These are phyloP conservation scores for Dendrobium chrysotoxum DNA, from an alignment of 106 monocot species.

Conservation along the genomic window DNA sequence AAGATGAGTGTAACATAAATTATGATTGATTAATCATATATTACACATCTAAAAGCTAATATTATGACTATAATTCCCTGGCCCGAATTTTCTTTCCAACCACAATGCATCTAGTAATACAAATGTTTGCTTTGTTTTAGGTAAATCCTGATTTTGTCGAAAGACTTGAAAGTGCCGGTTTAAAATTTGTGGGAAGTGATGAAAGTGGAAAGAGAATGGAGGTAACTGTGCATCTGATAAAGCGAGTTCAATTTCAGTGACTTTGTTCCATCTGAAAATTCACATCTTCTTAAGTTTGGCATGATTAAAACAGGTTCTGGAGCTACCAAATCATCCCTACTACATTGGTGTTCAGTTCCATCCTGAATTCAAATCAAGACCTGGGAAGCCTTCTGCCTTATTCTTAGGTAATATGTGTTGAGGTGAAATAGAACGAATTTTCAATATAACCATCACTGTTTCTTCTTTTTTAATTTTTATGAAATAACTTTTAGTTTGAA, in stretches of 20 bases:
- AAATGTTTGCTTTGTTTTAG: constrained; percentile 15
- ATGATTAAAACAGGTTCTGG: constrained; percentile 45
- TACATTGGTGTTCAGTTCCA: constrained; percentile 84
- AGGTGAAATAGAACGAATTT: neutral
- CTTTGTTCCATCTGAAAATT: neutral
- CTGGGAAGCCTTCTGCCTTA: constrained; percentile 58
- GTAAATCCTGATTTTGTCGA: constrained; percentile 63
- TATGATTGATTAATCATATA: too few species aligned
- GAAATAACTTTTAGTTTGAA: neutral
- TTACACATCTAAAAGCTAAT: too few species aligned
- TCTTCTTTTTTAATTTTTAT: neutral
- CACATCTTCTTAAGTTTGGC: neutral
- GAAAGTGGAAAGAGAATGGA: constrained; percentile 80
- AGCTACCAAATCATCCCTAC: constrained; percentile 63
- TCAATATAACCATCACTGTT: too few species aligned
- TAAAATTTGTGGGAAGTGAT: constrained; percentile 72
- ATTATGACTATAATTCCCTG: too few species aligned
- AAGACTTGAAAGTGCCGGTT: constrained; percentile 48
- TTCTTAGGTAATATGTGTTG: constrained; percentile 39
- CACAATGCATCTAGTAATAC: neutral
- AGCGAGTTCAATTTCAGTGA: neutral
- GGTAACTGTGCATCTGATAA: constrained; percentile 24
- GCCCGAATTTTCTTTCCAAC: too few species aligned
- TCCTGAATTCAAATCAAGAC: constrained; percentile 84
- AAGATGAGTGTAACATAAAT: too few species aligned